phyloP scores from a whole-genome alignment of 345 rosid species.

The Lepidium didymum region DNA sequence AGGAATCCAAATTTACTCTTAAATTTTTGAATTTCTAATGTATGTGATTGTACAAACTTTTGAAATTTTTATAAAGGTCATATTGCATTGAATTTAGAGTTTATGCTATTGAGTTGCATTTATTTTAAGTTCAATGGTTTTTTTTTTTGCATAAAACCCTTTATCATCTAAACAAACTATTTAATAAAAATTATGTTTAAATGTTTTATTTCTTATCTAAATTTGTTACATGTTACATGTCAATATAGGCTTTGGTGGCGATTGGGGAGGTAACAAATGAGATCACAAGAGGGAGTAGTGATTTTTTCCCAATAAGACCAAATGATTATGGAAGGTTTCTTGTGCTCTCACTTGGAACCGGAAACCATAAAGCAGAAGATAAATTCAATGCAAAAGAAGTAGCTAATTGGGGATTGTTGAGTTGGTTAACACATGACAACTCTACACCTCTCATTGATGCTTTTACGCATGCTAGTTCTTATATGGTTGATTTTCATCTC shows the following conservation, averaged over 20 bases:
- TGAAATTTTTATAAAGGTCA: too few relatives aligned
- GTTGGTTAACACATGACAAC: conserved; percentile 47
- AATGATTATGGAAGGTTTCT: conserved; percentile 41
- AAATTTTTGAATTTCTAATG: too few relatives aligned
- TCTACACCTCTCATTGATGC: conserved; percentile 49
- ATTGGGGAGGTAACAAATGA: conserved; percentile 45
- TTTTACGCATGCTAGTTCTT: conserved; percentile 54
- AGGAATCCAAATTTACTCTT: too few relatives aligned
- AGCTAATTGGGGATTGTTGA: conserved; percentile 55
- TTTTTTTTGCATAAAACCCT: too few relatives aligned
- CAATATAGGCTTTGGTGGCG: conserved; percentile 48
- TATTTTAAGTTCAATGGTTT: too few relatives aligned
- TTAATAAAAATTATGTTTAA: too few relatives aligned
- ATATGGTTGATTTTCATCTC: conserved; percentile 55
- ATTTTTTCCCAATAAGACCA: conserved; percentile 38
- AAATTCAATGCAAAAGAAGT: conserved; percentile 38
- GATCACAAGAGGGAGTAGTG: conserved; percentile 28
- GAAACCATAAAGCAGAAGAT: conserved; percentile 27
- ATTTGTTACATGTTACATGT: too few relatives aligned
- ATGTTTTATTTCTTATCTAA: too few relatives aligned
- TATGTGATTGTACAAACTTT: too few relatives aligned
- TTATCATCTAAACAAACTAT: too few relatives aligned
- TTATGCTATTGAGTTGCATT: too few relatives aligned
- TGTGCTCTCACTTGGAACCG: conserved; percentile 56
- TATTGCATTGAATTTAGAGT: too few relatives aligned